These are phyloP conservation scores for Candida koratica DNA, from an alignment of 805 yeast species.

Conservation along the genomic window DNA sequence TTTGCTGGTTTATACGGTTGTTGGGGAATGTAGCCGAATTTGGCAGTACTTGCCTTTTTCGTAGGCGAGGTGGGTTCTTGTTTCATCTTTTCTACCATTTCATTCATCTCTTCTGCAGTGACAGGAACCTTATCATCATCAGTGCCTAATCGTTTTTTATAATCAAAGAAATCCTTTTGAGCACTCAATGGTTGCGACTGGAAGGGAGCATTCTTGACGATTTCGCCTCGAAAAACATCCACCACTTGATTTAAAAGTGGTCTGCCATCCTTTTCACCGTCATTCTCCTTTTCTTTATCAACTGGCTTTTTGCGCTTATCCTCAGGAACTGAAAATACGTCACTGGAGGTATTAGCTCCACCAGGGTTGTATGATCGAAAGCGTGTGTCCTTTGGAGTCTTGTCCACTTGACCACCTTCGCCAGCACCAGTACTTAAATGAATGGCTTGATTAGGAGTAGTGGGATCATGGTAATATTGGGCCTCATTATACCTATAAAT, in stretches of 20 bases:
- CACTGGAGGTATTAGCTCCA: not conserved
- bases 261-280: not conserved
- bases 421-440: not conserved
- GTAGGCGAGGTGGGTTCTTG: slow-evolving; percentile 1
- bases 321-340: not conserved
- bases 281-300: not conserved
- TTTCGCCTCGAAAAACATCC: slow-evolving; percentile 48
- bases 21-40: not conserved
- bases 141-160: slow-evolving; percentile 5
- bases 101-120: slow-evolving; percentile 28
- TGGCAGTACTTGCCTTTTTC: not conserved
- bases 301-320: not conserved
- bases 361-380: slow-evolving; percentile 1
- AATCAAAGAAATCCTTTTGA: slow-evolving; percentile 38
- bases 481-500: slow-evolving; percentile 9
- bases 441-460: slow-evolving; percentile 1
- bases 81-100: slow-evolving; percentile 19
- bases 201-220: slow-evolving; percentile 45
- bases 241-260: slow-evolving; percentile 28
- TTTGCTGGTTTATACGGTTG: not conserved
- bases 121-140: slow-evolving; percentile 26
- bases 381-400: not conserved
- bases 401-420: not conserved
- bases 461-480: slow-evolving; percentile 4
- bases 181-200: slow-evolving; percentile 51